phyloP scores from a whole-genome alignment of 495 filamentous ascomycete genomes.

The Penicillium herquei region DNA sequence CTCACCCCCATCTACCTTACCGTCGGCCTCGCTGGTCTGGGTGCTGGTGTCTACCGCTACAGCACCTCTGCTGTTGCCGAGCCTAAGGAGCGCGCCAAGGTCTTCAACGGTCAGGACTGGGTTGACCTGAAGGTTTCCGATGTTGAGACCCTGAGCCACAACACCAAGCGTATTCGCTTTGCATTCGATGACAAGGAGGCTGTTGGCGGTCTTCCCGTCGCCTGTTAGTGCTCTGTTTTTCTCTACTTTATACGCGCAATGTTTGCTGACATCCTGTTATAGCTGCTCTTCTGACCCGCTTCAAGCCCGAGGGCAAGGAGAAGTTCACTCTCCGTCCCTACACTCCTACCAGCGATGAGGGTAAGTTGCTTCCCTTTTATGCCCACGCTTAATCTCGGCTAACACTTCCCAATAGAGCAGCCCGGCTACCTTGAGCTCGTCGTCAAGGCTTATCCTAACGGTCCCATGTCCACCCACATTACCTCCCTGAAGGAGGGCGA shows the following conservation, averaged over 20 bases:
- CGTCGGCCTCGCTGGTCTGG: conserved; percentile 42
- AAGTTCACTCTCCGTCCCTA: conserved; percentile 89
- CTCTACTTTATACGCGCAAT: not conserved
- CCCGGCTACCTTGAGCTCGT: conserved; percentile 83
- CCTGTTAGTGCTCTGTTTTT: conserved; percentile 52
- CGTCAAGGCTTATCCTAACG: conserved; percentile 85
- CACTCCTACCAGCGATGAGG: conserved; percentile 85
- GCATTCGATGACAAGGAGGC: conserved; percentile 77
- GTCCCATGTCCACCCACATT: conserved; percentile 86
- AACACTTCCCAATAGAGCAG: conserved; percentile 53
- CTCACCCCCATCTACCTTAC: conserved; percentile 40
- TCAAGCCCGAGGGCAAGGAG: conserved; percentile 69
- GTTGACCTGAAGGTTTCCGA: conserved; percentile 74
- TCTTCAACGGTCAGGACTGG: conserved; percentile 86
- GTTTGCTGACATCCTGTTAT: conserved; percentile 6
- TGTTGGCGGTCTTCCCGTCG: conserved; percentile 74
- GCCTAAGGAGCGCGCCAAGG: conserved; percentile 40
- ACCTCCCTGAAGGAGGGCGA: conserved; percentile 80
- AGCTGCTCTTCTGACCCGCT: conserved; percentile 85
- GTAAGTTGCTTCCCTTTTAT: conserved; percentile 39
- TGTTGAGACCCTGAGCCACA: conserved; percentile 77
- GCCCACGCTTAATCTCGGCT: not conserved
- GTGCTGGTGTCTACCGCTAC: conserved; percentile 45
- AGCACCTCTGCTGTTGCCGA: conserved; percentile 33
- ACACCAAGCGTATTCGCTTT: conserved; percentile 87